Evolutionary conservation across 1,284 basidiomycete species (phyloP).

Genomic region (Trametes hirsuta): DNA sequence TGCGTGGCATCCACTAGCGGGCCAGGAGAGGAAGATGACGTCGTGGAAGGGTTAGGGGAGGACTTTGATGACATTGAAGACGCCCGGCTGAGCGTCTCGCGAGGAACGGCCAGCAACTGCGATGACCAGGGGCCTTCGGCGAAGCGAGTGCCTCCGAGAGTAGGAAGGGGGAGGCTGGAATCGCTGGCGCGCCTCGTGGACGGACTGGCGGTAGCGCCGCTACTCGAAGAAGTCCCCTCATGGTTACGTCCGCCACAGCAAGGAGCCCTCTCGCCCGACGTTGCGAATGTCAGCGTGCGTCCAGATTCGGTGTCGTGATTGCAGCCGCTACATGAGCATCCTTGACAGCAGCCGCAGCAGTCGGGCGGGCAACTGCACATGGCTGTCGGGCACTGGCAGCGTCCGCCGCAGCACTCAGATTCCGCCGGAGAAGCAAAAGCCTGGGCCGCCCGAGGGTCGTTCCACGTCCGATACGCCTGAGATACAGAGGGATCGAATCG

Average conservation of each 20-base stretch:
- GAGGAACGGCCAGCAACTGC: slow-evolving; percentile 18
- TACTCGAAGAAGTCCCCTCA: not conserved
- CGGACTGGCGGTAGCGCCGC: not conserved
- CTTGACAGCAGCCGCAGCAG: slow-evolving; percentile 39
- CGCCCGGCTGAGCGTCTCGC: slow-evolving; percentile 24
- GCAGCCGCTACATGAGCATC: slow-evolving; percentile 35
- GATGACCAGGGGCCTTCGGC: slow-evolving; percentile 7
- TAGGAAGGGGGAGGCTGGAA: not conserved
- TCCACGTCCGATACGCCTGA: slow-evolving; percentile 30
- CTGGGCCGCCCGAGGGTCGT: slow-evolving; percentile 13
- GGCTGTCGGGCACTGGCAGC: slow-evolving; percentile 40
- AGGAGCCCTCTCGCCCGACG: slow-evolving; percentile 34
- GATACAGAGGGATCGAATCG: slow-evolving; percentile 25
- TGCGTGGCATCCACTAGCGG: not conserved
- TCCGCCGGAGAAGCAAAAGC: slow-evolving; percentile 18
- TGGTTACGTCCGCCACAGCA: slow-evolving; percentile 27
- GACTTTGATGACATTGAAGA: slow-evolving; percentile 27
- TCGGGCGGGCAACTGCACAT: slow-evolving; percentile 40
- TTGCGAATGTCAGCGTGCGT: slow-evolving; percentile 33
- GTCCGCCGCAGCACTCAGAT: slow-evolving; percentile 35
- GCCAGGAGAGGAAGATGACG: slow-evolving; percentile 10
- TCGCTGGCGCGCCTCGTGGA: not conserved
- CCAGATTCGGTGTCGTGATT: slow-evolving; percentile 23
- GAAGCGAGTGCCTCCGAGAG: not conserved
- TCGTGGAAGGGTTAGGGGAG: slow-evolving; percentile 10